Conservation (phyloP, 257 asterid species). For the Eustoma russellianum region DNA sequence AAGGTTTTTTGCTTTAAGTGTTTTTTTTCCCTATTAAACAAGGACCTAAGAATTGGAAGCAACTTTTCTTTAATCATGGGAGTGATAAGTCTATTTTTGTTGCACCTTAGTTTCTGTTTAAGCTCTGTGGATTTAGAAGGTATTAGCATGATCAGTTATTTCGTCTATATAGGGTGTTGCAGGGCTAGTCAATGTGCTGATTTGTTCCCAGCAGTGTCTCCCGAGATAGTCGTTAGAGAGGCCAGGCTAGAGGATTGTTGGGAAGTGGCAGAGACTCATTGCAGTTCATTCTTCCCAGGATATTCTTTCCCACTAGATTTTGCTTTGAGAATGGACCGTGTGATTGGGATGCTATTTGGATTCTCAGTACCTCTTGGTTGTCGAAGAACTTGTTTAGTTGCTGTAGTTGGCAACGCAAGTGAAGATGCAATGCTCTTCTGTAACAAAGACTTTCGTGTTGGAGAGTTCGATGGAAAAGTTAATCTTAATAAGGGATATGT, state of each 20-base stretch:
- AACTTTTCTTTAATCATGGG: too few species aligned
- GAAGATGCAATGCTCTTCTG: conserved; percentile 42
- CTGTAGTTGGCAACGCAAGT: conserved; percentile 50
- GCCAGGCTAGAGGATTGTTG: conserved; percentile 95
- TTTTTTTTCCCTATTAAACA: too few species aligned
- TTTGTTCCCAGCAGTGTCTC: conserved; percentile 53
- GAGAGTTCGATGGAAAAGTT: conserved; percentile 56
- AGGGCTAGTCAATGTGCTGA: conserved; percentile 83
- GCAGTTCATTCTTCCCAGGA: conserved; percentile 85
- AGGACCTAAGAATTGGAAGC: too few species aligned
- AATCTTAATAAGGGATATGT: conserved; percentile 64
- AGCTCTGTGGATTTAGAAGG: neutral
- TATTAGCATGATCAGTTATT: neutral
- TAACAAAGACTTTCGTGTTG: conserved; percentile 51
- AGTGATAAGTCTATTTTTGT: too few species aligned
- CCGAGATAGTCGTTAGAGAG: conserved; percentile 75
- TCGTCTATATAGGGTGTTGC: conserved; percentile 37
- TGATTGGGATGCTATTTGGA: conserved; percentile 82
- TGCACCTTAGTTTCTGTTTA: neutral
- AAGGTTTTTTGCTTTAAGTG: neutral
- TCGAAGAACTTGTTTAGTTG: conserved; percentile 77
- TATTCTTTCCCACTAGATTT: conserved; percentile 85
- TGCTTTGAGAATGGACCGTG: conserved; percentile 70
- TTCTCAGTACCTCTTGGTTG: conserved; percentile 85
- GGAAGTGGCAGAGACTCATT: conserved; percentile 97